Base-by-base conservation (phyloP, 768 basidiomycete species). In the Podaxis sp. region DNA sequence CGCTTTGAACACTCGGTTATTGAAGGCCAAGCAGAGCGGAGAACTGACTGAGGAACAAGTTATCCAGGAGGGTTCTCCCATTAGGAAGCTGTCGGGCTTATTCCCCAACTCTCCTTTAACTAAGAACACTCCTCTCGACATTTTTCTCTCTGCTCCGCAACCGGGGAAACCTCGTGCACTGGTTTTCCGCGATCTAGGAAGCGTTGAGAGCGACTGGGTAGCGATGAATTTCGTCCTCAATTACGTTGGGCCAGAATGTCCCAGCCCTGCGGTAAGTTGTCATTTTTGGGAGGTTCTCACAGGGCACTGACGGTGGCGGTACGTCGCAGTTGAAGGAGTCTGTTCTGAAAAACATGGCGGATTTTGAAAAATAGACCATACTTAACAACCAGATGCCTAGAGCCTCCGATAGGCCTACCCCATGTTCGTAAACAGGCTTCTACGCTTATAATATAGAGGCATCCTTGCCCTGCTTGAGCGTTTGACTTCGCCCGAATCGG, bases 201-300 rank as follows among this genome's bases (percentile, higher is more conserved):
- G 81, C 0, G 79, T 95, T 24, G 86, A 90, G 66, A 85, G 78
- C 69, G 82, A 86, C 66, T 93, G 90, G 90, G 82, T 93, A 13
- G 86, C 90, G 0, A 85, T 82, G 11, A 85, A 92, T 68, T 85
- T 93, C 64, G 75, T 91, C 12, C 71, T 89, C 56, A 85, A 90
- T 52, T 93, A 93, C 70, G 91, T 93, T 69, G 87, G 89, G 60
- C 86, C 83, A 30, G 75, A 81, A 28, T 87, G 86, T 10, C 82
- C 88, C 13, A 93, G 91, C 71, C 89, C 90, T 41, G 77, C 86
- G 57, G 91, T 91, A 68, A 68, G 88, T 79, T 37, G 6, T 13
- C 28, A 8, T 15, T 41, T 13, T n/a, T 44, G 28, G 33, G 24
- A 13, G 30, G 60, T 59, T 50, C 17, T 49, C 4, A 20, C 37